Conservation (phyloP, 257 asterid genomes). For the Solanum tacnaense region DNA sequence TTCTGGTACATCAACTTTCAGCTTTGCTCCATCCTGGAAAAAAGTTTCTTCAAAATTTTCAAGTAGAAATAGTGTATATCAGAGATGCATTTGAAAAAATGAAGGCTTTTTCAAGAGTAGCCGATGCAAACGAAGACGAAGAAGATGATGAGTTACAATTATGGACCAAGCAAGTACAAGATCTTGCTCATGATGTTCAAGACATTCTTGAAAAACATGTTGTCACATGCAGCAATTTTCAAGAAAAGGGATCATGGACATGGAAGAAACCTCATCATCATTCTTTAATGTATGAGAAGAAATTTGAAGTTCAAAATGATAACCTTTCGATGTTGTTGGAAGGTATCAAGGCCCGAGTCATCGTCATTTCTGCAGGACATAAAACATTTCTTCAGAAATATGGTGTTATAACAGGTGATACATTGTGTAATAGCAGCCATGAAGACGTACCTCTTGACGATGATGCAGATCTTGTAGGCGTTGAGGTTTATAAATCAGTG, state of each 20-base stretch:
- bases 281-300: not conserved
- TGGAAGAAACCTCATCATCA: not conserved
- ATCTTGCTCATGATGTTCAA: slow-evolving; percentile 21
- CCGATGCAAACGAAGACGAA: slow-evolving; percentile 11
- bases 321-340: not conserved
- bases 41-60: slow-evolving; percentile 1
- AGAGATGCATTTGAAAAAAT: slow-evolving; percentile 15
- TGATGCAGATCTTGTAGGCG: slow-evolving; percentile 15
- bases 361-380: not conserved
- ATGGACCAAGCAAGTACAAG: slow-evolving; percentile 32
- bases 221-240: not conserved
- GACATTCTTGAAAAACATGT: slow-evolving; percentile 25
- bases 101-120: slow-evolving; percentile 22
- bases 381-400: not conserved
- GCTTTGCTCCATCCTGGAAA: slow-evolving; percentile 1
- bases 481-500: slow-evolving; percentile 1
- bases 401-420: not conserved
- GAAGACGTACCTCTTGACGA: not conserved
- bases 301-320: slow-evolving; percentile 2
- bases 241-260: not conserved
- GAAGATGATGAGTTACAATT: slow-evolving; percentile 6
- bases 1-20: slow-evolving; percentile 7
- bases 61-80: slow-evolving; percentile 5
- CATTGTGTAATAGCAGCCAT: not conserved
- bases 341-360: not conserved